Evolutionary conservation across 1,284 basidiomycete species (phyloP).

Genomic region (Ustilago sp.): DNA sequence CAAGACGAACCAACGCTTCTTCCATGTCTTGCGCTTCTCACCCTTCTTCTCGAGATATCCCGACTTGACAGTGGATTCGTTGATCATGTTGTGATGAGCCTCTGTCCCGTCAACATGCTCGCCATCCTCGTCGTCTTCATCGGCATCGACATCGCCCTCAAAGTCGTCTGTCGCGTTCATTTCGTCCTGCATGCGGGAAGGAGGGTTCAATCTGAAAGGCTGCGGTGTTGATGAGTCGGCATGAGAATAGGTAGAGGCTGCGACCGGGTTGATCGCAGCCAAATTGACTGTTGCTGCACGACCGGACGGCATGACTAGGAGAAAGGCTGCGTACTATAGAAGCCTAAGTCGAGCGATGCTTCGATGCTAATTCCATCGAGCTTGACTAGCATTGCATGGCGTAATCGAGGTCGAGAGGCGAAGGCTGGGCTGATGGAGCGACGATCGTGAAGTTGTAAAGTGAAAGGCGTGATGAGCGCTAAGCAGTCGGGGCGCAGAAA

Average conservation of each 20-base stretch:
- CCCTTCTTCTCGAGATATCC: constrained; percentile 97
- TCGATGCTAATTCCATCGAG: background rate
- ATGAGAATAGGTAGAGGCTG: constrained; percentile 11
- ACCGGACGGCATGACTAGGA: constrained; percentile 2
- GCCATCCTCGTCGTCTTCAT: constrained; percentile 78
- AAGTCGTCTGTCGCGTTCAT: constrained; percentile 27
- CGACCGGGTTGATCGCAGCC: constrained; percentile 9
- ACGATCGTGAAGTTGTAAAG: too few relatives aligned
- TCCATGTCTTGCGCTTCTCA: constrained; percentile 97
- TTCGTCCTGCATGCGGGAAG: constrained; percentile 27
- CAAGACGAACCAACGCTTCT: constrained; percentile 98
- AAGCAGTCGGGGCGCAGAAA: background rate
- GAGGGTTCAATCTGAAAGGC: background rate
- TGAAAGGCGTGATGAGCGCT: background rate
- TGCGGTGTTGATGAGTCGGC: constrained; percentile 1
- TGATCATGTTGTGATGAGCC: constrained; percentile 69
- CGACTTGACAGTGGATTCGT: constrained; percentile 83
- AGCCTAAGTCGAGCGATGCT: background rate
- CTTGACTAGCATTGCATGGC: constrained; percentile 13
- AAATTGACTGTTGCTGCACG: constrained; percentile 4
- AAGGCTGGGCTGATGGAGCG: background rate
- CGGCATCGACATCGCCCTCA: constrained; percentile 66
- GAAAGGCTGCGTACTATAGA: background rate
- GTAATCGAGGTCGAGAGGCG: background rate
- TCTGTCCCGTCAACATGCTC: constrained; percentile 76